phyloP scores from a whole-genome alignment of 352 stramenopile genomes.

The Thalassiosira hispida region DNA sequence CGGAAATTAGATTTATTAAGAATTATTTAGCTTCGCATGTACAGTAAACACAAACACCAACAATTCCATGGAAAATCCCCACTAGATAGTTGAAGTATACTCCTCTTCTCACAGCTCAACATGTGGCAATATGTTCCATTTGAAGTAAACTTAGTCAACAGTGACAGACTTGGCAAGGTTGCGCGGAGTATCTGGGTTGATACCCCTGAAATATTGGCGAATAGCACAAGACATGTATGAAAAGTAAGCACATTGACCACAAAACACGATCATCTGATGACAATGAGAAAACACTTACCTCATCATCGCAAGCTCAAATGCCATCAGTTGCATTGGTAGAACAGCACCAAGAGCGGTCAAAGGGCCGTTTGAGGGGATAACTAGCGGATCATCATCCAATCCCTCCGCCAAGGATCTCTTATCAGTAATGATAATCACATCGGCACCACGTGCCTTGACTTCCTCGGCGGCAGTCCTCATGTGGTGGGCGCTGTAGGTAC shows the following conservation, averaged over 20 bases:
- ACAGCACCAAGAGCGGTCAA: slow-evolving; percentile 94
- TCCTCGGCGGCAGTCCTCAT: slow-evolving; percentile 94
- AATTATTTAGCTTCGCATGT: too few relatives aligned
- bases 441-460: slow-evolving; percentile 93
- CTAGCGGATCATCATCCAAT: slow-evolving; percentile 90
- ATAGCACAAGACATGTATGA: slow-evolving; percentile 14
- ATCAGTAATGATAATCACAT: slow-evolving; percentile 97
- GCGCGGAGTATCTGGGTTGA: slow-evolving; percentile 95
- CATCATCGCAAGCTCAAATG: slow-evolving; percentile 94
- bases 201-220: slow-evolving; percentile 73
- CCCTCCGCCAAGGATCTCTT: slow-evolving; percentile 92
- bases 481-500: slow-evolving; percentile 87
- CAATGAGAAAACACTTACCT: slow-evolving; percentile 19
- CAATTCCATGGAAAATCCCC: too few relatives aligned
- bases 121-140: not conserved
- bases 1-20: too few relatives aligned
- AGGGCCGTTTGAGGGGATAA: slow-evolving; percentile 95
- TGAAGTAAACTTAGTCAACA: slow-evolving; percentile 89
- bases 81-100: not conserved
- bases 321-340: slow-evolving; percentile 95
- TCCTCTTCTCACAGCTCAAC: slow-evolving; percentile 4
- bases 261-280: not conserved
- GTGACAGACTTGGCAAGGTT: slow-evolving; percentile 98
- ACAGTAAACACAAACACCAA: too few relatives aligned
- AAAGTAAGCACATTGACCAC: not conserved